Evolutionary conservation across 2,329 filamentous ascomycete species (phyloP), one percentile per base, ranked within the genome.

Genomic region (Paecilomyces dactylethromorphus): DNA sequence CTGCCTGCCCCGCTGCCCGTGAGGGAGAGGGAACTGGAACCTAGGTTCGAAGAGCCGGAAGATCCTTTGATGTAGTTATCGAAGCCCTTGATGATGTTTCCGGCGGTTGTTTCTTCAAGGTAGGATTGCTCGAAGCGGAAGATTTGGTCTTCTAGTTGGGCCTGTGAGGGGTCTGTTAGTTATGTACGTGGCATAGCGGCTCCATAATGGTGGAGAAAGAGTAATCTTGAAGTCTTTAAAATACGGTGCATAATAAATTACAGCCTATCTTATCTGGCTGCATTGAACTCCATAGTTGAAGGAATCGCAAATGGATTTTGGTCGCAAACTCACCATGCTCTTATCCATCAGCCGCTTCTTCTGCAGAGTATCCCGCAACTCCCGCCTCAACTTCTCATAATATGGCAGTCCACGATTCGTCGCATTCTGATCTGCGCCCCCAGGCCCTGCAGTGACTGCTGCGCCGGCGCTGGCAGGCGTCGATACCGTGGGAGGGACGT

Each of bases 81-180:
- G 74, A 99, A 99, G 22, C 94, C 94, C 54, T 90, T 92, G 73
- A 99, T 93, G 71, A 99, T 97, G 78, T 99, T 99, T 52, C 94
- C 94, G 21, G 84, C 84, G 66, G 82, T 86, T 3, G 92, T 95
- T 68, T 91, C 91, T 74, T 97, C 93, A 56, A 99, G 86, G 74
- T 99, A 99, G 18, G 87, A 83, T 59, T 87, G 86, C 74, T 99
- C 94, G 69, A 91, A 88, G 63, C 88, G 86, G 71, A 84, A 87
- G 67, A 99, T 97, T 64, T 84, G 83, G 55, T 96, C 90, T 79
- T 99, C 94, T 59, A 87, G 75, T 65, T 78, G 73, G 56, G 79
- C 74, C 84, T 87, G 63, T 54, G 55, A n/a, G 11, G 10, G 29
- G 45, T 2, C 15, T 45, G 15, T 45, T 18, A 45, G 3, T 45